phyloP scores from a whole-genome alignment of 106 monocot genomes.

The Apostasia shenzhenica region DNA sequence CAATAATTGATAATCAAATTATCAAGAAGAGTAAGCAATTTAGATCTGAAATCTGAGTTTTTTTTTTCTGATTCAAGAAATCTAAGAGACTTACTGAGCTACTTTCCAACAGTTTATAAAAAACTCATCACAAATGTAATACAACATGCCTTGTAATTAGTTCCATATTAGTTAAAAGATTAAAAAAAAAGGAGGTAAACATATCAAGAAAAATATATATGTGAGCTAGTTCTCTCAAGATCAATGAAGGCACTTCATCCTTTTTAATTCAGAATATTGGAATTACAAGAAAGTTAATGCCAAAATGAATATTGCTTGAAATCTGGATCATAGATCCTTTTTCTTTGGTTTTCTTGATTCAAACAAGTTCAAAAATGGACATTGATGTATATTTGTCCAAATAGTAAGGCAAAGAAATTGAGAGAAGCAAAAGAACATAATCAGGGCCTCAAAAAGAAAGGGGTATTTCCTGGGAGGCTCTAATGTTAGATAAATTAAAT shows the following conservation, averaged over 20 bases:
- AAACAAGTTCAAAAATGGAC: slow-evolving; percentile 21
- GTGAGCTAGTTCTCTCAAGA: too few relatives aligned
- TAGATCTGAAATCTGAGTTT: too few relatives aligned
- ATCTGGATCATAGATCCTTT: slow-evolving; percentile 51
- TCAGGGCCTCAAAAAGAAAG: slow-evolving; percentile 93
- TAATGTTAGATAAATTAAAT: slow-evolving; percentile 41
- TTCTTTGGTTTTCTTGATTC: slow-evolving; percentile 21
- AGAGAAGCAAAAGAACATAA: slow-evolving; percentile 83
- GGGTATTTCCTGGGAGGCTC: slow-evolving; percentile 76
- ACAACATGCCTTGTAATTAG: not conserved
- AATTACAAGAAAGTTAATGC: not conserved
- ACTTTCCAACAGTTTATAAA: not conserved
- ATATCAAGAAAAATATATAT: not conserved
- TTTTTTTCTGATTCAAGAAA: too few relatives aligned
- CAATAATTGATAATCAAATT: too few relatives aligned
- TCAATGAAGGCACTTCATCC: too few relatives aligned
- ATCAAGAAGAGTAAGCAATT: too few relatives aligned
- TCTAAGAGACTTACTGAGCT: too few relatives aligned
- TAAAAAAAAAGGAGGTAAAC: not conserved
- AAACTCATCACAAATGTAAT: not conserved
- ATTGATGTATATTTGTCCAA: slow-evolving; percentile 73
- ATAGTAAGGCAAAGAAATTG: slow-evolving; percentile 66
- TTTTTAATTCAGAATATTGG: not conserved
- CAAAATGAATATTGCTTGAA: not conserved
- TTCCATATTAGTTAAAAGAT: not conserved